Percentiles rank a stretch among this genome's conserved stretches.
Conservation (phyloP, 495 filamentous ascomycete species). For the Hyaloscypha bicolor region DNA sequence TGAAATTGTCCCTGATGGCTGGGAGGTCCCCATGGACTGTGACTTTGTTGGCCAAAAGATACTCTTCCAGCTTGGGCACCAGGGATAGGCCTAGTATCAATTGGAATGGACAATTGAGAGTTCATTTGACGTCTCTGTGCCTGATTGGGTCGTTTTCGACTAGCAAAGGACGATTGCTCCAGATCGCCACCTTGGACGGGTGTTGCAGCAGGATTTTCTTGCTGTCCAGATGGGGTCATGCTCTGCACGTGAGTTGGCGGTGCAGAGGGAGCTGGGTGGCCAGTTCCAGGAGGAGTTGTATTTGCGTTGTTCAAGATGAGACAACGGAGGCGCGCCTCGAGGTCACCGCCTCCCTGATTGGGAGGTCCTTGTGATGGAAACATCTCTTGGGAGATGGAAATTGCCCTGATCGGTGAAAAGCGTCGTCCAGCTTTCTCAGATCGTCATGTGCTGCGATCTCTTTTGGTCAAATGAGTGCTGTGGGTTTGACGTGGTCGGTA, state of each 20-base stretch:
- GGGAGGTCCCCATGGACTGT: conserved; percentile 8
- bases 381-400: conserved; percentile 11
- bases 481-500: background rate
- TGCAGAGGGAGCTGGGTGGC: background rate
- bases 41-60: background rate
- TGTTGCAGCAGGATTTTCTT: conserved; percentile 11
- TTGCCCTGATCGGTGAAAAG: background rate
- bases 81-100: conserved; percentile 42
- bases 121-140: conserved; percentile 57
- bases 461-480: background rate
- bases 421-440: background rate
- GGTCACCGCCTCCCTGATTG: conserved; percentile 15
- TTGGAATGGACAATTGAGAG: conserved; percentile 51
- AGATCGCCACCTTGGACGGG: background rate
- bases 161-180: background rate
- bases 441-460: background rate
- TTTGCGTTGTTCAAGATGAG: conserved; percentile 47
- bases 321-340: conserved; percentile 45
- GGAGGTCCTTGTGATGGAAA: conserved; percentile 12
- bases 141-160: conserved; percentile 52
- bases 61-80: conserved; percentile 16
- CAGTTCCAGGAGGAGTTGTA: background rate
- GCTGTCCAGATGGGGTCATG: conserved; percentile 13
- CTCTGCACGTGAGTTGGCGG: conserved; percentile 22
- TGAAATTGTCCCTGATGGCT: conserved; percentile 15